Base-by-base conservation (phyloP, 441 rosid species). In the Jatropha podagrica region DNA sequence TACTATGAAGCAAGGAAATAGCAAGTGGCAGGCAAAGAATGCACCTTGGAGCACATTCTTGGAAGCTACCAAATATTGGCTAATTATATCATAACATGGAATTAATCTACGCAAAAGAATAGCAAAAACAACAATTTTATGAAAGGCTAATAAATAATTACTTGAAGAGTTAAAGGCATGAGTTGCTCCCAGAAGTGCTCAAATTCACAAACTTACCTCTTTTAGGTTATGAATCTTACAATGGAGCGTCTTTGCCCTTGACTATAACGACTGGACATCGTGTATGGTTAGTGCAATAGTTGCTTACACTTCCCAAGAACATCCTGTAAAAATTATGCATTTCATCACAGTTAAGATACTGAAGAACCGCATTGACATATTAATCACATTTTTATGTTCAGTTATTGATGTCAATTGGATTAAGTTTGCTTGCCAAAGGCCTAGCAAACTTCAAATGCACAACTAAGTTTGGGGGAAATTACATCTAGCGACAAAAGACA, bases 221-320 rank as follows among this genome's bases (percentile, higher is more conserved):
- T 82, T 80, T 79, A 58, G 70, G 76, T n/a, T 71, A 70, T 40
- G 90, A 32, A 32, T 32, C 32, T 32, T 32, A 32, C 32, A 32
- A 72, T 68, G 86, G 75, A 56, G 77, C 51, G 15, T 70, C 89
- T 54, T 86, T 86, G 79, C 84, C 88, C 87, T 95, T 95, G 73
- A 89, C 77, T 15, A 95, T 82, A 46, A 90, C 68, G 69, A 93
- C 96, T 20, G 98, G 95, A 71, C 99, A 91, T 68, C 79, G 89
- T 3, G 89, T 91, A 32, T 90, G 91, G 83, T 88, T 93, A 85
- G 93, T 73, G 74, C 97, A 93, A 80, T 89, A 93, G 88, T 89
- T 93, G 90, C 99, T 95, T 78, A 93, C 97, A 68, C 98, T 95
- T 86, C 99, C 99, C 85, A 93, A 68, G 82, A 95, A 91, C 97